A percentile compares a stretch with the other conserved stretches of the same genome.
phyloP scores from a whole-genome alignment of 2,329 filamentous ascomycete species.

The Calonectria hongkongensis region DNA sequence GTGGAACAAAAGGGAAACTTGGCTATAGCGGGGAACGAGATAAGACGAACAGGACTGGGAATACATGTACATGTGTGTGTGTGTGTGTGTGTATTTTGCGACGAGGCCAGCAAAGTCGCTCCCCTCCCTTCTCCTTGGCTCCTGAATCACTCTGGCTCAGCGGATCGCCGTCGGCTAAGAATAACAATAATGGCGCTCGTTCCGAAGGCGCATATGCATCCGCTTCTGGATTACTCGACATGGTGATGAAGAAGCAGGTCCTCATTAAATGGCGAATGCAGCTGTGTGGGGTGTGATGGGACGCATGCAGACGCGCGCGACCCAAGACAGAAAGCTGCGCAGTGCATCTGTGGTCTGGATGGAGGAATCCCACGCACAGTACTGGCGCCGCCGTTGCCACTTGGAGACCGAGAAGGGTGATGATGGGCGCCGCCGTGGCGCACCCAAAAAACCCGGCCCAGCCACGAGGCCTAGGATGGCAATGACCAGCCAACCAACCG shows the following conservation, averaged over 20 bases:
- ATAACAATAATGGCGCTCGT: constrained; percentile 18
- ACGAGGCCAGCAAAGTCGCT: not conserved
- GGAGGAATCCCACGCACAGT: constrained; percentile 12
- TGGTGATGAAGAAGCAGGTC: constrained; percentile 15
- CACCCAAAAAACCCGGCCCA: constrained; percentile 37
- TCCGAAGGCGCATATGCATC: constrained; percentile 24
- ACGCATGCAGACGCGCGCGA: constrained; percentile 21
- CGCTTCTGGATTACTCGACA: not conserved
- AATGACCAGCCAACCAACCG: constrained; percentile 36
- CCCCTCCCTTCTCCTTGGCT: not conserved
- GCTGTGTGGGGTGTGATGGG: constrained; percentile 21
- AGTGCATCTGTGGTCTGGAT: constrained; percentile 16
- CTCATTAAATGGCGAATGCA: constrained; percentile 21
- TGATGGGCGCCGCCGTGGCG: constrained; percentile 44
- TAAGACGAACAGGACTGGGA: constrained; percentile 24
- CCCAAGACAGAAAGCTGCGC: constrained; percentile 11
- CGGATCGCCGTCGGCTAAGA: constrained; percentile 14
- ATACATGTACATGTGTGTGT: not conserved
- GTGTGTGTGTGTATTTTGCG: not conserved
- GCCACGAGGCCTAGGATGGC: constrained; percentile 40
- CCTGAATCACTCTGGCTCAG: constrained; percentile 6
- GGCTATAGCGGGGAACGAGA: constrained; percentile 27
- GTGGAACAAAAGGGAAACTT: constrained; percentile 24
- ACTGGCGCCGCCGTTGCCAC: constrained; percentile 38
- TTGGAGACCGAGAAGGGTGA: constrained; percentile 27